phyloP scores from a whole-genome alignment of 495 filamentous ascomycete species.

The Penicilliopsis zonata region DNA sequence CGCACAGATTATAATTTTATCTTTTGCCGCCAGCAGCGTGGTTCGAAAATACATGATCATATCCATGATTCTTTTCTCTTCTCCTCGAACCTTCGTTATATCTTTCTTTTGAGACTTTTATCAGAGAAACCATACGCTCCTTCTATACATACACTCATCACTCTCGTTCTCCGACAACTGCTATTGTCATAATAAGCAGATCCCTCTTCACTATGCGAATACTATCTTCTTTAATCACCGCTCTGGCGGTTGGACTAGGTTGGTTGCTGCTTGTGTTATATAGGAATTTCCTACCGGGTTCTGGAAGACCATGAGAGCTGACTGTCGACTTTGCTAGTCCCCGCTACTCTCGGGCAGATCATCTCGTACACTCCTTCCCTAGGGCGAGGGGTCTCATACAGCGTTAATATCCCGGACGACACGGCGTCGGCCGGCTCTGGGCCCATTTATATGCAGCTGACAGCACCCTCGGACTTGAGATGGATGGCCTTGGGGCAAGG shows the following conservation, averaged over 20 bases:
- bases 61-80: no score
- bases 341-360: conserved; percentile 5
- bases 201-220: neutral
- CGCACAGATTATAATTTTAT: no score
- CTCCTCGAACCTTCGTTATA: no score
- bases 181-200: no score
- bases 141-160: no score
- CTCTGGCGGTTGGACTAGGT: neutral
- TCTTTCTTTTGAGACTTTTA: no score
- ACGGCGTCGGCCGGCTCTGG: conserved; percentile 7
- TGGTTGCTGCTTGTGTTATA: neutral
- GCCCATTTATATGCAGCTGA: conserved; percentile 46
- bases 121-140: no score
- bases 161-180: no score
- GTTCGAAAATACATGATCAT: no score
- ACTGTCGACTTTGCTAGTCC: neutral
- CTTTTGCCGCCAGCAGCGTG: no score
- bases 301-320: no score
- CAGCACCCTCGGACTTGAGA: conserved; percentile 38
- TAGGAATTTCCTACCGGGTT: no score
- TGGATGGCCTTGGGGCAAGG: conserved; percentile 56
- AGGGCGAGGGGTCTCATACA: conserved; percentile 10
- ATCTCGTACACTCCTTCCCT: conserved; percentile 9
- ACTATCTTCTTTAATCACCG: neutral
- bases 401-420: conserved; percentile 12